Conservation (phyloP, 169 alveolate species). For the Eimeria necatrix region DNA sequence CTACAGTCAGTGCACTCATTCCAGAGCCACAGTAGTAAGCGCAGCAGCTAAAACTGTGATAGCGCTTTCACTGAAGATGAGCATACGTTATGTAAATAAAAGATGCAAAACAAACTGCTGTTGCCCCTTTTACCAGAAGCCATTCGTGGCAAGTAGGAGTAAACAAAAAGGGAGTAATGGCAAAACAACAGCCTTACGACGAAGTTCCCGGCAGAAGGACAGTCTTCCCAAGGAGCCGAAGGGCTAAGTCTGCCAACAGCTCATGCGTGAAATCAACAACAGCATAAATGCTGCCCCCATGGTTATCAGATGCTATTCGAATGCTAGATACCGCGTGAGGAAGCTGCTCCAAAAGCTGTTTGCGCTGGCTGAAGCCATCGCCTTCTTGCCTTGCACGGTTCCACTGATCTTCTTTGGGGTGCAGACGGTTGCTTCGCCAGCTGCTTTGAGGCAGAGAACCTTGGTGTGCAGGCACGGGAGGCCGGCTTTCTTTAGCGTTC, state of each 20-base stretch:
- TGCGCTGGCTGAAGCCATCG: not conserved
- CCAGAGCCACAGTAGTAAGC: too few species aligned
- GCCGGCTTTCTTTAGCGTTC: not conserved
- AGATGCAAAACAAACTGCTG: too few species aligned
- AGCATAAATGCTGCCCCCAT: constrained; percentile 54
- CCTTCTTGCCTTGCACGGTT: not conserved
- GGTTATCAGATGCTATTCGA: constrained; percentile 44
- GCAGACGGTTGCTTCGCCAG: not conserved
- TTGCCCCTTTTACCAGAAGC: too few species aligned
- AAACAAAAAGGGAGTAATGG: too few species aligned
- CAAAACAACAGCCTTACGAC: not conserved
- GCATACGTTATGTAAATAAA: not conserved
- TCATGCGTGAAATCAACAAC: constrained; percentile 70
- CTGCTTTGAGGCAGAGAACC: constrained; percentile 49
- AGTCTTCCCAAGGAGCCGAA: constrained; percentile 35
- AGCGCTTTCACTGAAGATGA: too few species aligned
- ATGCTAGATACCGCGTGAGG: constrained; percentile 57
- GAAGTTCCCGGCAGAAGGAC: constrained; percentile 19
- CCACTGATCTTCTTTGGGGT: constrained; percentile 1
- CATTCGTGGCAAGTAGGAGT: too few species aligned
- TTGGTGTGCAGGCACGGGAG: constrained; percentile 12
- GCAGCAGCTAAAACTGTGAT: too few species aligned
- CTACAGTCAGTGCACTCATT: not conserved
- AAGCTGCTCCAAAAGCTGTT: constrained; percentile 36
- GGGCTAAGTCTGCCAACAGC: constrained; percentile 20